Evolutionary conservation across 2,329 filamentous ascomycete species (phyloP).

Genomic region (Daldinia sp.): DNA sequence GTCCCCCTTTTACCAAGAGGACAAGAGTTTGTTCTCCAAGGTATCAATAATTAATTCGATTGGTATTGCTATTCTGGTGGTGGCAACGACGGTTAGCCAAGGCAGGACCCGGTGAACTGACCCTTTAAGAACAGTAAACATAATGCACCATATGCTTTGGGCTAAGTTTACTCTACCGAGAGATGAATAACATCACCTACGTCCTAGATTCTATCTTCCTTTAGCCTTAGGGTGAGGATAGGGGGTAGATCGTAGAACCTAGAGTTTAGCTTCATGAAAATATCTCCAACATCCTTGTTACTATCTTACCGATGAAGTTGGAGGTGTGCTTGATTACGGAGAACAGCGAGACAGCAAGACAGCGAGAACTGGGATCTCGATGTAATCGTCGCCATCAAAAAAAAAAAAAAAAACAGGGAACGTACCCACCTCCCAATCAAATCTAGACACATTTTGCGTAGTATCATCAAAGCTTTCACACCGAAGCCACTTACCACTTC

Average conservation of each 20-base stretch:
- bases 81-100: not conserved
- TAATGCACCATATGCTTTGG: not conserved
- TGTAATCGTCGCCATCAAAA: slow-evolving; percentile 8
- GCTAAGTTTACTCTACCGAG: not conserved
- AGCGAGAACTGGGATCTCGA: slow-evolving; percentile 4
- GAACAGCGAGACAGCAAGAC: not conserved
- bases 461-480: slow-evolving; percentile 8
- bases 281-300: slow-evolving; percentile 5
- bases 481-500: slow-evolving; percentile 6
- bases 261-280: not conserved
- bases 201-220: not conserved
- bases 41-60: not conserved
- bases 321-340: slow-evolving; percentile 4
- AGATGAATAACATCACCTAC: not conserved
- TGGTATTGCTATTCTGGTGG: not conserved
- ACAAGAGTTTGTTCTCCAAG: not conserved
- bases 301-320: slow-evolving; percentile 9
- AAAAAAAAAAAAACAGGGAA: slow-evolving; percentile 20
- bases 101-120: not conserved
- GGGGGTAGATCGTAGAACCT: not conserved
- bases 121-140: not conserved
- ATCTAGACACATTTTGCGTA: slow-evolving; percentile 36
- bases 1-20: not conserved
- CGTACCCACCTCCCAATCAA: slow-evolving; percentile 34
- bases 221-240: not conserved